Base-by-base conservation (phyloP, 2,329 filamentous ascomycete genomes). In the Stenocarpella maydis region DNA sequence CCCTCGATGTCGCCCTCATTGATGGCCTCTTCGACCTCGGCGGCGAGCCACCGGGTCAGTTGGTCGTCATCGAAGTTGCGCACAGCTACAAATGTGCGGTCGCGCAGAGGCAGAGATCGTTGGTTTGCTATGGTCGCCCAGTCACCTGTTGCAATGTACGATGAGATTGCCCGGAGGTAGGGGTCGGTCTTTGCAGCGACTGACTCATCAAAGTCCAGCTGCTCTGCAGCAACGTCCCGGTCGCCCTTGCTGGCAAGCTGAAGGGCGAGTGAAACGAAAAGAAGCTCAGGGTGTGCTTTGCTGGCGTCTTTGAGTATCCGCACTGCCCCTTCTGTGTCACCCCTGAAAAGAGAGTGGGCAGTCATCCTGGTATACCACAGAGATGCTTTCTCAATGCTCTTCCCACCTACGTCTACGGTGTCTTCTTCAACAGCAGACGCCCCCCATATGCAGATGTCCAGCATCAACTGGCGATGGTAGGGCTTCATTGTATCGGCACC, bases 131-230 rank as follows among this genome's bases (percentile, higher is more conserved):
- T 91, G 49, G 87, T 86, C 21, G 87, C 83, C 93, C 93, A 96
- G 77, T 94, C 87, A 5, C 91, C 91, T 0, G 90, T 93, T 12
- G 91, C 90, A 71, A 96, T 92, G 73, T 93, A 90, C 3, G 90
- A 90, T 28, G 93, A 92, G 58, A 96, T 91, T 7, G 92, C 92
- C 67, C 92, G 90, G 28, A 96, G 86, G 76, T 95, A 95, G 0
- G 92, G 91, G 74, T 96, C 92, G 0, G 90, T 89, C 71, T 91
- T 87, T 69, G 86, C 88, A 31, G 89, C 87, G 17, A 88, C 83
- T 2, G 82, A 82, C 68, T 87, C 86, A 76, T 89, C 87, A 74
- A 89, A 87, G 73, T 89, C 87, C 28, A 89, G 81, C 70, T 86
- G 81, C 71, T 84, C 83, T 71, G 84, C 84, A 50, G 79, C 79